A percentile compares a stretch with the other conserved stretches of the same genome.
Conservation (phyloP, 345 rosid genomes). For the Melaleuca alternifolia region DNA sequence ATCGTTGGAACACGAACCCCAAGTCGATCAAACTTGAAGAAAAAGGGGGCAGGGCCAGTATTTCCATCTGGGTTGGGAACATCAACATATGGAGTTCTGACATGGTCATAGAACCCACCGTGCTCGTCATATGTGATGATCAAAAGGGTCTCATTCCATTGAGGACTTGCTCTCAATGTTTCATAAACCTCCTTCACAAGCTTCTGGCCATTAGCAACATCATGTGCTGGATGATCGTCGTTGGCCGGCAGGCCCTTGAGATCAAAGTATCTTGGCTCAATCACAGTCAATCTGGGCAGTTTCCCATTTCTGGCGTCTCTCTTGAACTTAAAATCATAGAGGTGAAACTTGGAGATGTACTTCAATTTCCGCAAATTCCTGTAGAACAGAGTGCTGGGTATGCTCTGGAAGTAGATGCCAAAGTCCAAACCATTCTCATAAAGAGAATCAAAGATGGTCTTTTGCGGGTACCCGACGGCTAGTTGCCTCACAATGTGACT, state of each 20-base stretch:
- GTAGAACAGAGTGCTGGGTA: conserved; percentile 79
- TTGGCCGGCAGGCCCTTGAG: conserved; percentile 61
- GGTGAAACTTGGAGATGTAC: conserved; percentile 59
- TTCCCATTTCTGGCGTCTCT: conserved; percentile 68
- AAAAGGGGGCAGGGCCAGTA: conserved; percentile 89
- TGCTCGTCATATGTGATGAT: conserved; percentile 91
- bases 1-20: conserved; percentile 95
- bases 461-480: conserved; percentile 81
- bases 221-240: conserved; percentile 96
- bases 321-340: conserved; percentile 54
- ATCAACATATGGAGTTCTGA: conserved; percentile 59
- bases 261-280: conserved; percentile 89
- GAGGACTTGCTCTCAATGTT: conserved; percentile 80
- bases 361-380: conserved; percentile 78
- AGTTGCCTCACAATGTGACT: conserved; percentile 72
- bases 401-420: conserved; percentile 72
- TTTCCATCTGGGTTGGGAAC: conserved; percentile 92
- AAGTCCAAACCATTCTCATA: conserved; percentile 51
- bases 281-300: conserved; percentile 67
- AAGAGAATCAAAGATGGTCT: conserved; percentile 85
- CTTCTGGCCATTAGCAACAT: conserved; percentile 83
- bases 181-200: conserved; percentile 89
- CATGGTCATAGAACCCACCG: conserved; percentile 96
- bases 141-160: conserved; percentile 85
- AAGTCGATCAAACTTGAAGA: conserved; percentile 88